Evolutionary conservation across 306 rosid genomes (phyloP).

Genomic region (Herpetospermum pedunculosum): DNA sequence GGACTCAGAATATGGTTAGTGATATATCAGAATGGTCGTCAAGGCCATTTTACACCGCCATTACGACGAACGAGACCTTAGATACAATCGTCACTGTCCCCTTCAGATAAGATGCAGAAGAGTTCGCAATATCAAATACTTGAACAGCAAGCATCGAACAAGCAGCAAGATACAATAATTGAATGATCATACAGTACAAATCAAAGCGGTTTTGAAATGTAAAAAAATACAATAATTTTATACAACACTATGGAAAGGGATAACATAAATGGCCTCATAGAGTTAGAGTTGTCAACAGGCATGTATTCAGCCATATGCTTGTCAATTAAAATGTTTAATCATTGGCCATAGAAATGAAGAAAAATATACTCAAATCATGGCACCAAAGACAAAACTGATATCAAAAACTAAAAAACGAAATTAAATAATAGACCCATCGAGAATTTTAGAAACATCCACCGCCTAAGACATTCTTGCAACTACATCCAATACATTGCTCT

Average conservation of each 20-base stretch:
- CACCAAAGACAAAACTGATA: accelerated
- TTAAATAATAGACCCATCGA: no score
- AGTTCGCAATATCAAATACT: no score
- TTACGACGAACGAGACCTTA: conserved; percentile 99
- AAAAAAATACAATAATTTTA: no score
- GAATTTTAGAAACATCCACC: no score
- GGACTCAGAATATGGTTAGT: conserved; percentile 93
- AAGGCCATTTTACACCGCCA: conserved; percentile 36
- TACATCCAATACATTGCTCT: no score
- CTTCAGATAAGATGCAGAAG: no score
- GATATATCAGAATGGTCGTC: conserved; percentile 95
- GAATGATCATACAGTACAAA: no score
- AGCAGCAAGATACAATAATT: no score
- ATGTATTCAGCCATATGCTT: conserved; percentile 77
- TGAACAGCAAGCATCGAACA: no score
- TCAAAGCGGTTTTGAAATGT: no score
- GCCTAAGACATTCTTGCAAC: no score
- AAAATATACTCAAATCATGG: background rate
- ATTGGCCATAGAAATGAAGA: conserved; percentile 19
- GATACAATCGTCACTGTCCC: conserved; percentile 58
- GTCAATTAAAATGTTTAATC: conserved; percentile 40
- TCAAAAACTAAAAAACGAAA: accelerated
- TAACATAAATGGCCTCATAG: conserved; percentile 86
- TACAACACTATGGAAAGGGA: no score
- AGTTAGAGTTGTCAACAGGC: conserved; percentile 57